phyloP scores from a whole-genome alignment of 345 rosid species.

The Eucalyptus camaldulensis region DNA sequence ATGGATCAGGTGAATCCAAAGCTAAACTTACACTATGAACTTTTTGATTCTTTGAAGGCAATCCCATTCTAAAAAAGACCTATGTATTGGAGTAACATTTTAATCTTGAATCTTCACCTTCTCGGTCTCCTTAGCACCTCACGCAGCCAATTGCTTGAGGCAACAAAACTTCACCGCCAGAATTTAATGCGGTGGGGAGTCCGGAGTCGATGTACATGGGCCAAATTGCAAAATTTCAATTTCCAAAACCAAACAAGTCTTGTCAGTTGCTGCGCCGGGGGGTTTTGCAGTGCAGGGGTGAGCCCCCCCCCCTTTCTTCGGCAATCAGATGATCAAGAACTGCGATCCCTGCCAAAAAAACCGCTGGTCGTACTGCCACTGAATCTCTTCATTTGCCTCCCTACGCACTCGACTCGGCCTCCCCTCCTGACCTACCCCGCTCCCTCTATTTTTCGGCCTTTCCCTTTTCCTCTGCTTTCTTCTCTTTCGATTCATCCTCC shows the following conservation, averaged over 20 bases:
- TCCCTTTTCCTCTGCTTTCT: neutral
- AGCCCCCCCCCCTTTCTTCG: conserved; percentile 4
- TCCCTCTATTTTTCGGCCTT: neutral
- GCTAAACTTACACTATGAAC: neutral
- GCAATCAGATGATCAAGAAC: neutral
- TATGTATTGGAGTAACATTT: neutral
- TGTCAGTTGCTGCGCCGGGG: neutral
- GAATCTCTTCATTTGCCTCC: neutral
- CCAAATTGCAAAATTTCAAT: neutral
- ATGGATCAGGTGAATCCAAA: neutral
- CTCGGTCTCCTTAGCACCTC: neutral
- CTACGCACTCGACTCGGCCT: neutral
- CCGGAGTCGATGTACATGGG: neutral
- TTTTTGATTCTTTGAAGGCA: neutral
- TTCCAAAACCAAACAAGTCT: neutral
- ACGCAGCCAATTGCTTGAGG: neutral
- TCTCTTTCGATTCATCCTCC: neutral
- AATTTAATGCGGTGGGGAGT: neutral
- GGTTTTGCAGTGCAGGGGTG: neutral
- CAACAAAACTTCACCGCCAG: neutral
- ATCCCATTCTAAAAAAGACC: neutral
- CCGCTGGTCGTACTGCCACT: neutral
- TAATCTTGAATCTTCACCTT: neutral
- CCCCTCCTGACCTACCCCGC: neutral
- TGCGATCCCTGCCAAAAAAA: neutral